Evolutionary conservation across 805 yeast genomes (phyloP).

Genomic region (Schwanniomyces sp.): DNA sequence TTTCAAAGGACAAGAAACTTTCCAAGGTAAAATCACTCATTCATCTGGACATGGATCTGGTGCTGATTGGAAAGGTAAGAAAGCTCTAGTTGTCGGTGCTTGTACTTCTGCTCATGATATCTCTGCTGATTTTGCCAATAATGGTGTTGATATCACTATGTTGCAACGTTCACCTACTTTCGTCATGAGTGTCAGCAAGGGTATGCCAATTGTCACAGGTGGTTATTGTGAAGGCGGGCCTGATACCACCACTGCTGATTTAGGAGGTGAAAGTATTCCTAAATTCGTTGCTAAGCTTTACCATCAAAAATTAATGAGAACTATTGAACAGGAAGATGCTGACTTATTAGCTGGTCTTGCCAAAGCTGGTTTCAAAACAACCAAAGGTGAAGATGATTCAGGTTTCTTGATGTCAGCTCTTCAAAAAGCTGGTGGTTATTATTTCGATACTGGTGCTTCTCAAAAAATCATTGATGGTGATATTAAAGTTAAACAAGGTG

Average conservation of each 20-base stretch:
- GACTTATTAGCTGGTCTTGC: constrained; percentile 23
- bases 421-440: constrained; percentile 46
- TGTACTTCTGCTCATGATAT: constrained; percentile 48
- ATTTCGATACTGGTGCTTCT: constrained; percentile 45
- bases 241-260: constrained; percentile 35
- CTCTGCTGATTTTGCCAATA: constrained; percentile 43
- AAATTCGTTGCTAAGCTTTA: constrained; percentile 26
- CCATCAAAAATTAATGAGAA: constrained; percentile 33
- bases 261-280: constrained; percentile 34
- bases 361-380: constrained; percentile 37
- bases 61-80: constrained; percentile 37
- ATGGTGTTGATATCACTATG: constrained; percentile 43
- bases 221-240: constrained; percentile 38
- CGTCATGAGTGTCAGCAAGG: constrained; percentile 36
- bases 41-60: constrained; percentile 43
- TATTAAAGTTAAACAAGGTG: constrained; percentile 35
- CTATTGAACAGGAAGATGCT: constrained; percentile 7
- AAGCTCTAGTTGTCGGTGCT: constrained; percentile 44
- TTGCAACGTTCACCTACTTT: constrained; percentile 46
- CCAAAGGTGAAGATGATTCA: constrained; percentile 41
- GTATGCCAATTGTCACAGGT: constrained; percentile 24
- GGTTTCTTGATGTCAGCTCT: constrained; percentile 39
- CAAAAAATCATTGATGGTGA: constrained; percentile 37
- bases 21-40: constrained; percentile 39
- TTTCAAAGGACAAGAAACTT: constrained; percentile 34